Evolutionary conservation across 2,329 filamentous ascomycete genomes (phyloP).

Genomic region (Truncatella angustata): DNA sequence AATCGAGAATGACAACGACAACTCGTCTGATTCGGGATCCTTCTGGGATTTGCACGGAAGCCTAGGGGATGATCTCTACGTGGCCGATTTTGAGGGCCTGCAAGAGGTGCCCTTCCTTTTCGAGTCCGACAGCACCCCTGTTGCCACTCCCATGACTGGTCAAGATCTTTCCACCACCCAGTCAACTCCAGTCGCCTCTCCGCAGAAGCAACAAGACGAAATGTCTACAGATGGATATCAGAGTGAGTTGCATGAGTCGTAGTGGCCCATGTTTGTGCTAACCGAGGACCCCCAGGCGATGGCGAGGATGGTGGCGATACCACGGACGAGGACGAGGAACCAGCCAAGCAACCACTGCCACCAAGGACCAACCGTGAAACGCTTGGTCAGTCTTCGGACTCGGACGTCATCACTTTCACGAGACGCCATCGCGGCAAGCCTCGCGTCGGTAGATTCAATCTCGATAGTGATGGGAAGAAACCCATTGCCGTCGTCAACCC

Average conservation of each 20-base stretch:
- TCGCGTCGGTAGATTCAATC: constrained; percentile 52
- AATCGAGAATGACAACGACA: constrained; percentile 67
- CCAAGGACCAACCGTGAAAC: constrained; percentile 45
- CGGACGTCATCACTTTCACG: constrained; percentile 47
- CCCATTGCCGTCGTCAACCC: constrained; percentile 59
- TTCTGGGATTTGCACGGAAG: constrained; percentile 63
- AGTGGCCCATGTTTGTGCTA: constrained; percentile 31
- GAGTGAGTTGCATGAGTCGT: constrained; percentile 45
- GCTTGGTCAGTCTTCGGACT: constrained; percentile 43
- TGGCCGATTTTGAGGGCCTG: constrained; percentile 35
- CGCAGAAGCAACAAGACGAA: constrained; percentile 31
- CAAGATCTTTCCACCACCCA: constrained; percentile 29
- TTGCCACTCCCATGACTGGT: constrained; percentile 38
- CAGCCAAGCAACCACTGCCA: constrained; percentile 45
- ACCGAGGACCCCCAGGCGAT: constrained; percentile 37
- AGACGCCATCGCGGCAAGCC: constrained; percentile 50
- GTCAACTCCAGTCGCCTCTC: constrained; percentile 30
- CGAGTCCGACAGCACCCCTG: constrained; percentile 39
- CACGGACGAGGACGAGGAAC: constrained; percentile 54
- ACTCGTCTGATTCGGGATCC: constrained; percentile 55
- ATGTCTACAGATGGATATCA: constrained; percentile 59
- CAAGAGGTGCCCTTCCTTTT: constrained; percentile 31
- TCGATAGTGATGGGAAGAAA: constrained; percentile 53
- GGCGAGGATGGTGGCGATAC: constrained; percentile 51
- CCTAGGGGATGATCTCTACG: constrained; percentile 34